These are phyloP conservation scores for Boletus tomentosulus DNA, from an alignment of 768 basidiomycete species.

Conservation along the genomic window DNA sequence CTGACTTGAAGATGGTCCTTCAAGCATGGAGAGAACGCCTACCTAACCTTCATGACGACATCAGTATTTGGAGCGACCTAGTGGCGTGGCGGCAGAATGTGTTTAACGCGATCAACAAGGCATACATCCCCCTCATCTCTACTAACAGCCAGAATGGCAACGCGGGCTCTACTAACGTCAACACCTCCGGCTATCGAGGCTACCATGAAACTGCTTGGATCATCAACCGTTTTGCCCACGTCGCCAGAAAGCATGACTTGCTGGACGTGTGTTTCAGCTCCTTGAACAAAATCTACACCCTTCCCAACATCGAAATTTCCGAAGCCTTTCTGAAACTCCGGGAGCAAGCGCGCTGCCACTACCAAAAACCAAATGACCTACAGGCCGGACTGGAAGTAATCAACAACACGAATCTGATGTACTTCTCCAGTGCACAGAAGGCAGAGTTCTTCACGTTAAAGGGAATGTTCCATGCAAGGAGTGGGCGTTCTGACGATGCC, in stretches of 20 bases:
- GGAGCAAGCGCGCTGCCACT: slow-evolving; percentile 97
- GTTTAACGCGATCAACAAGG: slow-evolving; percentile 94
- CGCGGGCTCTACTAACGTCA: slow-evolving; percentile 53
- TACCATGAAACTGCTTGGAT: slow-evolving; percentile 99
- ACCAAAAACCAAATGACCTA: slow-evolving; percentile 90
- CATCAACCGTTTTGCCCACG: slow-evolving; percentile 98
- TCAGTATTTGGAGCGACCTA: slow-evolving; percentile 98
- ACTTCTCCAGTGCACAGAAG: slow-evolving; percentile 92
- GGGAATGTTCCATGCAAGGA: slow-evolving; percentile 94
- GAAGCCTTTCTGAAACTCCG: slow-evolving; percentile 98
- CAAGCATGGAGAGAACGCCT: slow-evolving; percentile 96
- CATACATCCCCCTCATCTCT: slow-evolving; percentile 87
- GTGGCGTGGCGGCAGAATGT: slow-evolving; percentile 99
- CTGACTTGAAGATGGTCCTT: slow-evolving; percentile 93
- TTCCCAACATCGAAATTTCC: slow-evolving; percentile 99
- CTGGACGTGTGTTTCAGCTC: slow-evolving; percentile 94
- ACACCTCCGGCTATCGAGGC: slow-evolving; percentile 89
- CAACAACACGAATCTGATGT: slow-evolving; percentile 98
- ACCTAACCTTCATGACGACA: slow-evolving; percentile 94
- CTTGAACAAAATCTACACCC: slow-evolving; percentile 94
- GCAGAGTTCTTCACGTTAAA: slow-evolving; percentile 98
- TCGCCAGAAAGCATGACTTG: slow-evolving; percentile 94
- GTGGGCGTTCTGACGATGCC: slow-evolving; percentile 83
- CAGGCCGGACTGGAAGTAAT: slow-evolving; percentile 96
- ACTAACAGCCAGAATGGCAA: slow-evolving; percentile 49